These are phyloP conservation scores for Punica granatum DNA, from an alignment of 345 rosid genomes.

Conservation along the genomic window DNA sequence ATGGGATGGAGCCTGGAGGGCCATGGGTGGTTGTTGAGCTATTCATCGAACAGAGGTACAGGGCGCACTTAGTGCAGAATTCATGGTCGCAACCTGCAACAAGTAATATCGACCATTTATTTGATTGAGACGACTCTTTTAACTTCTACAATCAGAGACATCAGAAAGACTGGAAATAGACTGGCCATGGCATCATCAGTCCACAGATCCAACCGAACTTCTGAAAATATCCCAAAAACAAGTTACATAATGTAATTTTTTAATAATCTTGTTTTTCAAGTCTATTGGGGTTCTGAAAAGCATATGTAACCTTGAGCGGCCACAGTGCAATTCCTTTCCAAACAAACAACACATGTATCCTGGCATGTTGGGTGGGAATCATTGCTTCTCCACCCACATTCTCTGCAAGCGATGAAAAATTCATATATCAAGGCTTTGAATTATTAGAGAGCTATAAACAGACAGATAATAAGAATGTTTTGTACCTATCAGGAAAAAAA, in stretches of 20 bases:
- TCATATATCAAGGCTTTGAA: not conserved
- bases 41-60: constrained; percentile 75
- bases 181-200: too few species aligned
- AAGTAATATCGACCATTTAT: not conserved
- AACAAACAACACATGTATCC: constrained; percentile 82
- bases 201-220: too few species aligned
- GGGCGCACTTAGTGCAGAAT: constrained; percentile 79
- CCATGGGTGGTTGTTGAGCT: constrained; percentile 38
- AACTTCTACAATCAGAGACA: not conserved
- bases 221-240: not conserved
- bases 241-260: not conserved
- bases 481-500: too few species aligned
- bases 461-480: too few species aligned
- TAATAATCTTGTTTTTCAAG: not conserved
- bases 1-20: constrained; percentile 66
- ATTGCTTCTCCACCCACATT: constrained; percentile 75
- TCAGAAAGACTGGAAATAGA: too few species aligned
- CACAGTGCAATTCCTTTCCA: constrained; percentile 78
- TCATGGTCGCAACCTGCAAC: constrained; percentile 82
- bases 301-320: constrained; percentile 61
- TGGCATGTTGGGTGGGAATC: constrained; percentile 41
- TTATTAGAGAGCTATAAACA: not conserved
- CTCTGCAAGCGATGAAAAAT: constrained; percentile 40
- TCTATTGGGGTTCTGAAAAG: not conserved
- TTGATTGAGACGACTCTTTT: not conserved